Conservation (phyloP, 352 stramenopile genomes). For the Pythium utonaiense region DNA sequence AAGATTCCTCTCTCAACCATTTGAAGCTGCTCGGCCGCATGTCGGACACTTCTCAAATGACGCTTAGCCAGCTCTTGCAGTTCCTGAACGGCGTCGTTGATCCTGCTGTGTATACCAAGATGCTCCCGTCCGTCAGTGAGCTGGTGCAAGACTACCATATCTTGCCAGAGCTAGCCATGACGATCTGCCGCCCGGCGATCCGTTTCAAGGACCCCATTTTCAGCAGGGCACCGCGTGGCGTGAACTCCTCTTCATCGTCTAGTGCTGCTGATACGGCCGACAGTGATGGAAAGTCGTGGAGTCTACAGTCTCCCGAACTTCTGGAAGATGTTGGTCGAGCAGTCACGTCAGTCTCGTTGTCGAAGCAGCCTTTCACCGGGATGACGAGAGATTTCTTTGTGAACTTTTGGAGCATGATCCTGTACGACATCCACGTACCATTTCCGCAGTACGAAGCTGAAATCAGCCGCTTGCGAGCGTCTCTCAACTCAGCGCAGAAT, state of each 20-base stretch:
- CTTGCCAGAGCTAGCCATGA: slow-evolving; percentile 70
- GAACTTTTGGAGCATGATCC: slow-evolving; percentile 83
- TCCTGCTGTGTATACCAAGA: slow-evolving; percentile 60
- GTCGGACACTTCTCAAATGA: slow-evolving; percentile 85
- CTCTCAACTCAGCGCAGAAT: slow-evolving; percentile 29
- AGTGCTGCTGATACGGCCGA: slow-evolving; percentile 17
- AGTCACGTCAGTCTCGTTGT: slow-evolving; percentile 26
- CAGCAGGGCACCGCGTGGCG: slow-evolving; percentile 53
- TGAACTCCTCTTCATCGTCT: slow-evolving; percentile 33
- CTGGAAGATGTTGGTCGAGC: slow-evolving; percentile 56
- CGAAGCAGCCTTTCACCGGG: slow-evolving; percentile 50
- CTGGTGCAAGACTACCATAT: slow-evolving; percentile 79
- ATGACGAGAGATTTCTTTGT: slow-evolving; percentile 77
- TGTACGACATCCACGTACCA: slow-evolving; percentile 87
- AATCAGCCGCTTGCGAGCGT: slow-evolving; percentile 68
- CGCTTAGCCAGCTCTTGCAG: slow-evolving; percentile 81
- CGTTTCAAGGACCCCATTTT: slow-evolving; percentile 71
- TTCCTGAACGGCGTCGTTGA: slow-evolving; percentile 79
- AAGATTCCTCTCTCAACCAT: slow-evolving; percentile 49
- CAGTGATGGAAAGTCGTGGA: slow-evolving; percentile 38
- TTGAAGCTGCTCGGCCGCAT: slow-evolving; percentile 77
- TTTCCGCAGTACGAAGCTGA: slow-evolving; percentile 85
- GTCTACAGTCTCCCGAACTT: slow-evolving; percentile 58
- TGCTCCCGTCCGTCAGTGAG: slow-evolving; percentile 59
- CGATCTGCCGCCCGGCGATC: slow-evolving; percentile 71